Evolutionary conservation across 2,329 filamentous ascomycete species (phyloP), one percentile per base, ranked within the genome.

Genomic region (Septoria linicola): DNA sequence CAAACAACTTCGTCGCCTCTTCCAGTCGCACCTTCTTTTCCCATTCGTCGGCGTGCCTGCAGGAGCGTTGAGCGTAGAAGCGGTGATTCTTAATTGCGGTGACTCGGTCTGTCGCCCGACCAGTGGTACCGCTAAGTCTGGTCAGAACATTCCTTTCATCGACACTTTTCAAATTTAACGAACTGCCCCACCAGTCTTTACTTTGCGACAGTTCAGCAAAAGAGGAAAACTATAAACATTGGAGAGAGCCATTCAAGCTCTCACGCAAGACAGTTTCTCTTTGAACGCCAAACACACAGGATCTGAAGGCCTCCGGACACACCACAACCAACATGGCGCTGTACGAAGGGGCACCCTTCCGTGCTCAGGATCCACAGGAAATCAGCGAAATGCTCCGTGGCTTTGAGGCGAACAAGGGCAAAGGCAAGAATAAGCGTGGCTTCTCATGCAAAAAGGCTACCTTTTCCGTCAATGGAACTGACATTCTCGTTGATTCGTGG

Each of bases 401-500:
- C 19, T 78, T 96, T 14, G 81, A 89, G 14, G 72, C 74, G 37
- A 81, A 83, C 63, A 71, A 73, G 54, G 78, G 80, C 52, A 71
- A 72, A 63, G 70, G 71, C 47, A 72, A 72, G 53, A 69, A 70
- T 52, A 71, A 72, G 57, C 79, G 76, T 32, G 75, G 75, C 2
- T 88, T 89, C 67, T 84, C 80, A 14, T 86, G 86, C 73, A 93
- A 86, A 70, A 95, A 90, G 74, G 83, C 81, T n/a, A 87, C 81
- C 3, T 99, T 89, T 66, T 63, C 76, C 1, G 80, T 97, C 35
- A 72, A 73, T 13, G 88, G 84, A 4, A 76, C 79, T 17, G 76
- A 83, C 51, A 80, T 89, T 59, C 76, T 74, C 4, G 88, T 97
- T 50, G 83, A 93, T 66, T 96, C 92, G 2, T 99, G 93, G 93